Evolutionary conservation across 495 filamentous ascomycete species (phyloP), one percentile per base, ranked within the genome.

Genomic region (Pyrenula massariospora): DNA sequence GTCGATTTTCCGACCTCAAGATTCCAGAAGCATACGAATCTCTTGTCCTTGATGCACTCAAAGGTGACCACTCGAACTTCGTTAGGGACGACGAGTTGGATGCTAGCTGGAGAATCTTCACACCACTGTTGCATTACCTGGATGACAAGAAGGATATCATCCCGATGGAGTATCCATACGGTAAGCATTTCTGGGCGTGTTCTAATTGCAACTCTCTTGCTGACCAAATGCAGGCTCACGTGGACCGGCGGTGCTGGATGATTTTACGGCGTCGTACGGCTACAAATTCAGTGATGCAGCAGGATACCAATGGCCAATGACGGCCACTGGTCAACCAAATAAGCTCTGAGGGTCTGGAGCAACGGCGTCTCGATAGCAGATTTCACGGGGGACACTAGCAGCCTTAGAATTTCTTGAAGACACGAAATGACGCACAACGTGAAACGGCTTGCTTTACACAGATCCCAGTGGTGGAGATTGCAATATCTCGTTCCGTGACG

Each of bases 41-140:
- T 50, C 75, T 99, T 62, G 97, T 99, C 65, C 78, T 99, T 53
- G 94, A 99, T 67, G 91, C 93, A 57, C 79, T 99, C 59, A 99
- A 99, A 79, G 94, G 94, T 56, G 94, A 99, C 70, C 94, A 97
- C 79, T 96, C 91, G 71, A 99, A 99, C 84, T 99, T 99, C 72
- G 94, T 99, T 58, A 84, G 94, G 75, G 94, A 99, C 65, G 94
- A 99, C 67, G 94, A 99, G 73, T 78, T 99, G 20, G 94, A 99
- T 66, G 90, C 94, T 55, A 92, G 87, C 77, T 99, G 94, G 94
- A 89, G 91, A 67, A 94, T 99, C 70, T 99, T 99, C 75, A 91
- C 89, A 3, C 94, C 94, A 56, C 82, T 99, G 47, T 77, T 99
- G 64, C 94, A 97, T 73, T 99, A 99, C 73, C 79, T 99, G 36